phyloP scores from a whole-genome alignment of 805 yeast genomes.

The Saccharomycopsis fodiens region DNA sequence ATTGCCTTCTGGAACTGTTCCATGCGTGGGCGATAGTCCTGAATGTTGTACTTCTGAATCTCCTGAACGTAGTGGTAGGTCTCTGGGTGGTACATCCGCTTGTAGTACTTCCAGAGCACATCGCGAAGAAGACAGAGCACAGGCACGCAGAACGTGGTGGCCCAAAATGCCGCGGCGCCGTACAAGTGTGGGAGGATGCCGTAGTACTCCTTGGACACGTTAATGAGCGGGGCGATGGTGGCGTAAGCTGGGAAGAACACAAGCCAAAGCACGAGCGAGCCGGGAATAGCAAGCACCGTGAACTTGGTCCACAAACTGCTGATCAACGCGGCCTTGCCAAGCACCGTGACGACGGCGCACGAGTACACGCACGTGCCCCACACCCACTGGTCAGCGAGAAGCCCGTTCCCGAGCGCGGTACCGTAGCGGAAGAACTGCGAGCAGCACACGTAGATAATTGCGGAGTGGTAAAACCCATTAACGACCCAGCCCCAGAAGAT shows the following conservation, averaged over 20 bases:
- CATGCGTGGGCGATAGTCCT: conserved; percentile 91
- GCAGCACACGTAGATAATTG: conserved; percentile 69
- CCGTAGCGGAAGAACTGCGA: conserved; percentile 63
- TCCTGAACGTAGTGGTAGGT: conserved; percentile 94
- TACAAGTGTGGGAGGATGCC: conserved; percentile 76
- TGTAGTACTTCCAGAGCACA: conserved; percentile 88
- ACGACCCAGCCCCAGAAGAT: conserved; percentile 97
- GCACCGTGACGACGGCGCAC: conserved; percentile 76
- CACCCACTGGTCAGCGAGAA: conserved; percentile 79
- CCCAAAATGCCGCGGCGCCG: conserved; percentile 61
- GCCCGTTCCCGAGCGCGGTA: conserved; percentile 57
- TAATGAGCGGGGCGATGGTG: conserved; percentile 70
- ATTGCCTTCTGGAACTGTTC: conserved; percentile 96
- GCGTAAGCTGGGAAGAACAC: conserved; percentile 83
- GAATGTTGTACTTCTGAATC: conserved; percentile 89
- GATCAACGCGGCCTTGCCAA: conserved; percentile 91
- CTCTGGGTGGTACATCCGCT: conserved; percentile 86
- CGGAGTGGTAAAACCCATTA: conserved; percentile 93
- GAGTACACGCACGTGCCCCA: conserved; percentile 92
- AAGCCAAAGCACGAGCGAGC: conserved; percentile 81
- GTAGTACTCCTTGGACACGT: conserved; percentile 74
- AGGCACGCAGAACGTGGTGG: conserved; percentile 68
- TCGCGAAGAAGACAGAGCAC: conserved; percentile 77
- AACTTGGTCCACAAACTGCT: conserved; percentile 94
- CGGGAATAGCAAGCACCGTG: conserved; percentile 89